Conservation (phyloP, 78 protist species). For the Polysphondylium violaceum region DNA sequence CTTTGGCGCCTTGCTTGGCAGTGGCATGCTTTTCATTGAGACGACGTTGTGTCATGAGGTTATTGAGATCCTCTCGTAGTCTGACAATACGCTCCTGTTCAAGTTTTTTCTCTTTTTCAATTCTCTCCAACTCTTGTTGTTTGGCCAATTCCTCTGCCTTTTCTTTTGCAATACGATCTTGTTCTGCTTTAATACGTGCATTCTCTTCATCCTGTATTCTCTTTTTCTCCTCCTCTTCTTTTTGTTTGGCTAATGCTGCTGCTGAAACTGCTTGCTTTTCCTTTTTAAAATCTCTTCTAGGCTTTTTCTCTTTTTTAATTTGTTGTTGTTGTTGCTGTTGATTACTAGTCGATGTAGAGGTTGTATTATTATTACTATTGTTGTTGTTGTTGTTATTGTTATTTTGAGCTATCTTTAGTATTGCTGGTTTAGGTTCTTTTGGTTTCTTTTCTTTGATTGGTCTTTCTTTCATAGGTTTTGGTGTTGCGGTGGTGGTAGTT, state of each 20-base stretch:
- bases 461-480: background rate
- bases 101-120: background rate
- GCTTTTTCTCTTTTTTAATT: slow-evolving; percentile 14
- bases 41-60: background rate
- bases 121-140: slow-evolving; percentile 8
- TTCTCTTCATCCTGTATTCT: background rate
- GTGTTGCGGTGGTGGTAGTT: background rate
- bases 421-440: background rate
- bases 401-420: background rate
- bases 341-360: slow-evolving; percentile 1
- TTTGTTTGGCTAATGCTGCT: background rate
- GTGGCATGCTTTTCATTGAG: slow-evolving; percentile 2
- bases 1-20: background rate
- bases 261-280: slow-evolving; percentile 1
- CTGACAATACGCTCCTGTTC: slow-evolving; percentile 27
- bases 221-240: slow-evolving; percentile 1
- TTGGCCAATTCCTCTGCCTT: slow-evolving; percentile 7
- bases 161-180: slow-evolving; percentile 1
- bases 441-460: background rate
- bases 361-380: slow-evolving; percentile 1
- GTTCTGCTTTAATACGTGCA: background rate
- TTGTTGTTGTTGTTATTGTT: background rate
- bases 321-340: background rate
- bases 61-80: slow-evolving; percentile 23
- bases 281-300: background rate